Evolutionary conservation across 257 asterid genomes (phyloP).

Genomic region (Jaltomata sinuosa): DNA sequence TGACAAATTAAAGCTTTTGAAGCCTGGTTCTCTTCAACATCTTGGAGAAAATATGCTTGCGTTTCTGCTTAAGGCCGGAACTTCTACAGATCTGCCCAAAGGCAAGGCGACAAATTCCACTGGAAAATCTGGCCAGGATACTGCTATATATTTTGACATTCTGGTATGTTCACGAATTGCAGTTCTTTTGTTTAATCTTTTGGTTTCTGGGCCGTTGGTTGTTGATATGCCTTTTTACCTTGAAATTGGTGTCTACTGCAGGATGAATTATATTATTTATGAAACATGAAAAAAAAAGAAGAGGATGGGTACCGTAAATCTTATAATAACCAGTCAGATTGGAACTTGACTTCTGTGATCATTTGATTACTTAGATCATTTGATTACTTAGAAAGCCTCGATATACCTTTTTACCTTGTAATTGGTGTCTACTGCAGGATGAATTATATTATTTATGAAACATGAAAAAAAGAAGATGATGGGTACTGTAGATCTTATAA

Average conservation of each 20-base stretch:
- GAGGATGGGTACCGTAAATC: background rate
- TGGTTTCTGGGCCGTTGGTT: background rate
- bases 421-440: background rate
- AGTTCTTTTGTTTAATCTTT: background rate
- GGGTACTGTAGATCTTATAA: background rate
- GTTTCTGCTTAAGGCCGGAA: constrained; percentile 77
- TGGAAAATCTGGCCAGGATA: constrained; percentile 30
- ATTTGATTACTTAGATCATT: background rate
- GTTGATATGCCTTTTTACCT: background rate
- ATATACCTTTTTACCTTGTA: background rate
- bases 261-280: background rate
- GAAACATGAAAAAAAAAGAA: background rate
- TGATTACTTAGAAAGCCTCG: background rate
- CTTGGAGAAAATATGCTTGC: constrained; percentile 97
- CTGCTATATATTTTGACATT: constrained; percentile 79
- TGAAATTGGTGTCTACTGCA: background rate
- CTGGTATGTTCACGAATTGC: constrained; percentile 40
- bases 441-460: background rate
- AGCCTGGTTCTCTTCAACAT: constrained; percentile 97
- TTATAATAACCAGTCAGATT: background rate
- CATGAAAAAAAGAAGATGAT: background rate
- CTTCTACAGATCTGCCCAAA: constrained; percentile 61
- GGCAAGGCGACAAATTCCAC: constrained; percentile 33
- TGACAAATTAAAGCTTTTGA: constrained; percentile 72
- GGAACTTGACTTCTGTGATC: background rate